Evolutionary conservation across 2,329 filamentous ascomycete species (phyloP).

Genomic region (Colletotrichum musae): DNA sequence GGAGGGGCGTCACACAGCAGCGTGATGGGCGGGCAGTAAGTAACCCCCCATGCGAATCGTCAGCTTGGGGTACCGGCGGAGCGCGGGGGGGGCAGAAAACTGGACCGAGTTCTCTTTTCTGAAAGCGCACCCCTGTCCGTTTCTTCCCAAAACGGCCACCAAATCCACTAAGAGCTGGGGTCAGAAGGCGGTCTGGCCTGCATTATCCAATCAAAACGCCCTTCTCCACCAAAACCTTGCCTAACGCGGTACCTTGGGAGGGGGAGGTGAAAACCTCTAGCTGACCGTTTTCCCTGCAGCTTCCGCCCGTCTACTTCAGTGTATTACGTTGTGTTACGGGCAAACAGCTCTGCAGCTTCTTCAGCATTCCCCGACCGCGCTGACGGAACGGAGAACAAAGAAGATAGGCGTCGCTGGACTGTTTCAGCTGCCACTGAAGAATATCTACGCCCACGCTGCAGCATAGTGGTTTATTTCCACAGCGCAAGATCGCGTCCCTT

Average conservation of each 20-base stretch:
- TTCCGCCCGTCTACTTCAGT: neutral
- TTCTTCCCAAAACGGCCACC: constrained; percentile 32
- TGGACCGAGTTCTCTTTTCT: constrained; percentile 31
- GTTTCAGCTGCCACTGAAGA: constrained; percentile 20
- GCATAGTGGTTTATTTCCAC: constrained; percentile 2
- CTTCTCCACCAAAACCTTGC: constrained; percentile 1
- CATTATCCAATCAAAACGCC: constrained; percentile 25
- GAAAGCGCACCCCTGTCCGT: constrained; percentile 15
- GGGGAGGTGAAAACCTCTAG: constrained; percentile 14
- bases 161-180: constrained; percentile 24
- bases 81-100: neutral
- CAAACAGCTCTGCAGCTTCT: neutral
- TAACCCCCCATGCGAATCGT: too few relatives aligned
- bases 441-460: neutral
- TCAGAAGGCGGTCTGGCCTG: constrained; percentile 35
- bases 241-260: neutral
- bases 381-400: constrained; percentile 33
- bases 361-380: neutral
- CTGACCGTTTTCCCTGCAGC: constrained; percentile 2
- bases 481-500: neutral
- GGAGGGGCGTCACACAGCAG: constrained; percentile 23
- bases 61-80: neutral
- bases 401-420: constrained; percentile 3
- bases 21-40: constrained; percentile 5
- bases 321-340: neutral